phyloP scores from a whole-genome alignment of 306 rosid genomes.

The Medicago arabica region DNA sequence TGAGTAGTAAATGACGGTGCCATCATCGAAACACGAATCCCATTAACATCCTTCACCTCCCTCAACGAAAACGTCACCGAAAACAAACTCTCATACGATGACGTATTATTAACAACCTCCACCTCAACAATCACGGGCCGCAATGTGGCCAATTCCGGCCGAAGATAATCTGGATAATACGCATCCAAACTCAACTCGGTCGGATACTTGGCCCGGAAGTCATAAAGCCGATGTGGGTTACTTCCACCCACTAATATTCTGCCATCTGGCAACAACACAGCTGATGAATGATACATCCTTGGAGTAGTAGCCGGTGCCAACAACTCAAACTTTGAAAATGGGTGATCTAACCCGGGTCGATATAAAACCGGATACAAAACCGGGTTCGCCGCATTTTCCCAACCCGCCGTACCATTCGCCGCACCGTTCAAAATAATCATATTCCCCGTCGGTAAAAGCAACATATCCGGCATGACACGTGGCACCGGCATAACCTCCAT shows the following conservation, averaged over 20 bases:
- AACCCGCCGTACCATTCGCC: constrained; percentile 69
- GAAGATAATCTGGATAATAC: constrained; percentile 63
- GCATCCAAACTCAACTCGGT: constrained; percentile 77
- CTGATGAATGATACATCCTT: constrained; percentile 77
- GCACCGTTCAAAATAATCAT: constrained; percentile 75
- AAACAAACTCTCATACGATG: constrained; percentile 48
- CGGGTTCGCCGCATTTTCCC: constrained; percentile 68
- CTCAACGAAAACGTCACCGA: constrained; percentile 51
- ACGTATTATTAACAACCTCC: constrained; percentile 36
- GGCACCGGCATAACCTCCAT: constrained; percentile 73
- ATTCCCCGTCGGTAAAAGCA: constrained; percentile 66
- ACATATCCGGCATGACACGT: constrained; percentile 77
- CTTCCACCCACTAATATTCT: constrained; percentile 83
- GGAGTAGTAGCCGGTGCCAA: constrained; percentile 54
- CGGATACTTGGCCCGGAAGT: constrained; percentile 60
- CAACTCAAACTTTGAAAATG: constrained; percentile 40
- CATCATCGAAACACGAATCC: constrained; percentile 44
- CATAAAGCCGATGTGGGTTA: constrained; percentile 64
- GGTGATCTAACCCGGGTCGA: constrained; percentile 34
- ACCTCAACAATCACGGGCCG: constrained; percentile 58
- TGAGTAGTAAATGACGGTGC: constrained; percentile 83
- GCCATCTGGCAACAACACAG: constrained; percentile 69
- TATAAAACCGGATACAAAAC: constrained; percentile 61
- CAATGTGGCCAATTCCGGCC: not conserved
- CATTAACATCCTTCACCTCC: not conserved